Base-by-base conservation (phyloP, 331 rosid genomes). In the Stylosanthes scabra region DNA sequence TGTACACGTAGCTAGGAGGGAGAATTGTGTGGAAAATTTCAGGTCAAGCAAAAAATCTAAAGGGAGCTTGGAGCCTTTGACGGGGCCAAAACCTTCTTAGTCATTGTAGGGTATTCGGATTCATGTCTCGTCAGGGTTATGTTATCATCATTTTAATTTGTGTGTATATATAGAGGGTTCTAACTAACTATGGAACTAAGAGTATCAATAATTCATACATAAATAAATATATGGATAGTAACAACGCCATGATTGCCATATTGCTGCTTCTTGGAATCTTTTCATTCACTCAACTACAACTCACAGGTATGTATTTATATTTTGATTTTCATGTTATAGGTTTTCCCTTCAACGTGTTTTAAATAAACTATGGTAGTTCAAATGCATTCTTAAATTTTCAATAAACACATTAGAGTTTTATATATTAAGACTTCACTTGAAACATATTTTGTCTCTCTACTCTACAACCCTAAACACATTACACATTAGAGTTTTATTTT, bases 191-290 rank as follows among this genome's bases (percentile, higher is more conserved):
- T n/a, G 27, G 1, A 6, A 9, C 58, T 4, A 14, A 52, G 58
- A 2, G 11, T 15, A 52, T n/a, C 56, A 50, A 50, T 50, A 12
- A 12, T 50, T 4, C 56, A 47, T 14, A 47, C 1, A 50, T 7
- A 20, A 20, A 20, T 20, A 20, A 20, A 50, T 6, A 50, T 6
- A 55, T 71, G 51, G 6, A 51, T 47, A 50, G 45, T 31, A 37
- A 47, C 62, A 75, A 50, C 0, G 37, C 69, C 74, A 71, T 72
- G 78, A 42, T 67, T 68, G 41, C 63, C 28, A 25, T 56, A 34
- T 62, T 81, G 70, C 74, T 81, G 14, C 70, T 81, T n/a, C 9
- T 80, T 20, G 83, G 76, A 39, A 15, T 75, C 15, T 41, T 75
- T 20, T 27, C 74, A 5, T 64, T 57, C 31, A 25, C 50, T 28